A percentile compares a stretch with the other conserved stretches of the same genome.
phyloP scores from a whole-genome alignment of 140 eudicot species.

The Oenanthe javanica region DNA sequence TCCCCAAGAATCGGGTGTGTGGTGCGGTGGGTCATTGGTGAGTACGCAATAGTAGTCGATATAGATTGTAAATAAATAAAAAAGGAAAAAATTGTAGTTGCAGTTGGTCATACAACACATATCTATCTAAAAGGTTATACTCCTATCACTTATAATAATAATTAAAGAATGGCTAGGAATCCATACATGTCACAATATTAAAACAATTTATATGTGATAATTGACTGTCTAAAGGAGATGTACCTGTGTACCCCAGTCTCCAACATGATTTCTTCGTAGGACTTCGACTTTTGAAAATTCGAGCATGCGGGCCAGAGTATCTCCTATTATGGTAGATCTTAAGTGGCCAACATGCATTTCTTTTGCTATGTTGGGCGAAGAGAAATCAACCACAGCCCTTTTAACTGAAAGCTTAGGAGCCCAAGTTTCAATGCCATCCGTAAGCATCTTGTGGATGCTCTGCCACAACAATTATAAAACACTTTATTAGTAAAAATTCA shows the following conservation, averaged over 20 bases:
- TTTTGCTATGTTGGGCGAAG: slow-evolving; percentile 95
- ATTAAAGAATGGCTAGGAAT: no score
- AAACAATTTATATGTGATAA: no score
- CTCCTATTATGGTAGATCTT: slow-evolving; percentile 91
- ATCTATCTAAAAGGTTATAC: background rate
- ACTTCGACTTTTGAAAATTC: slow-evolving; percentile 89
- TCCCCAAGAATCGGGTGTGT: no score
- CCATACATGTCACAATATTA: no score
- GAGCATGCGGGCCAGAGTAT: slow-evolving; percentile 88
- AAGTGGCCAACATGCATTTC: slow-evolving; percentile 99
- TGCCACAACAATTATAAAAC: slow-evolving; percentile 24
- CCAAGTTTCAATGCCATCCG: slow-evolving; percentile 70
- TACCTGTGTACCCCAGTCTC: slow-evolving; percentile 99
- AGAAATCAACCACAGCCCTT: slow-evolving; percentile 89
- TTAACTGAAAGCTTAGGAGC: slow-evolving; percentile 69
- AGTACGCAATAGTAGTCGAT: no score
- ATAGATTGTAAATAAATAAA: background rate
- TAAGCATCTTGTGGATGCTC: slow-evolving; percentile 76
- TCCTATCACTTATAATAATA: background rate
- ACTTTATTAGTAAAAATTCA: background rate
- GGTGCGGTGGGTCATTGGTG: no score
- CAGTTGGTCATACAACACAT: no score
- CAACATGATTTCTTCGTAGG: slow-evolving; percentile 94
- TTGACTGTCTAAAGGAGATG: background rate
- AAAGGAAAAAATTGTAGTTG: background rate